phyloP scores from a whole-genome alignment of 495 filamentous ascomycete species.

The Antarctomyces pellizariae region DNA sequence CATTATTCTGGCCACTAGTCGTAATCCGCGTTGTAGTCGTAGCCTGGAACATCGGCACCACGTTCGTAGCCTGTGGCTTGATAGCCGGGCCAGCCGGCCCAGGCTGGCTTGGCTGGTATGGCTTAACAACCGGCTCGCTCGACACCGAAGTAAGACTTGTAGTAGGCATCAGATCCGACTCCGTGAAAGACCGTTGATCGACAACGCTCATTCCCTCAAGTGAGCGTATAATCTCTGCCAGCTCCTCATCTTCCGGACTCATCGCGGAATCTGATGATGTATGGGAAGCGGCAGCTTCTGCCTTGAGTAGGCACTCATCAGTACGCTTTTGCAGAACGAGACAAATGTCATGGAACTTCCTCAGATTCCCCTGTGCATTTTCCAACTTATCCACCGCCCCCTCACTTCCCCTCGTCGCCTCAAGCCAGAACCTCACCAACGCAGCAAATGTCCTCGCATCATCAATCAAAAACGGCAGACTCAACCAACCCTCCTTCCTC shows the following conservation, averaged over 20 bases:
- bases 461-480: slow-evolving; percentile 84
- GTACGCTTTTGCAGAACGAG: slow-evolving; percentile 47
- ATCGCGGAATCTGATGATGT: slow-evolving; percentile 6
- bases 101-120: too few relatives aligned
- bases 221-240: slow-evolving; percentile 5
- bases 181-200: slow-evolving; percentile 6
- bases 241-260: slow-evolving; percentile 8
- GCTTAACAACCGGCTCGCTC: too few relatives aligned
- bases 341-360: slow-evolving; percentile 54
- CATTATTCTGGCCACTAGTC: too few relatives aligned
- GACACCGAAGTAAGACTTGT: too few relatives aligned
- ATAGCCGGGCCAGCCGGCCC: too few relatives aligned
- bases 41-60: too few relatives aligned
- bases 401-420: slow-evolving; percentile 26
- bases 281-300: slow-evolving; percentile 41
- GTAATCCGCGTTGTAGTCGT: too few relatives aligned
- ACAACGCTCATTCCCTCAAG: slow-evolving; percentile 2
- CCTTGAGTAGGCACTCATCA: slow-evolving; percentile 38
- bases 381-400: slow-evolving; percentile 20
- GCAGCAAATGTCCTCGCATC: slow-evolving; percentile 69
- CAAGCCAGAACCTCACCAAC: slow-evolving; percentile 76
- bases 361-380: slow-evolving; percentile 27
- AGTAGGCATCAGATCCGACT: too few relatives aligned
- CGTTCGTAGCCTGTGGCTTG: too few relatives aligned
- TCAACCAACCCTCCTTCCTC: slow-evolving; percentile 82